Conservation (phyloP, 495 filamentous ascomycete species). For the Trichoderma asperelloides region DNA sequence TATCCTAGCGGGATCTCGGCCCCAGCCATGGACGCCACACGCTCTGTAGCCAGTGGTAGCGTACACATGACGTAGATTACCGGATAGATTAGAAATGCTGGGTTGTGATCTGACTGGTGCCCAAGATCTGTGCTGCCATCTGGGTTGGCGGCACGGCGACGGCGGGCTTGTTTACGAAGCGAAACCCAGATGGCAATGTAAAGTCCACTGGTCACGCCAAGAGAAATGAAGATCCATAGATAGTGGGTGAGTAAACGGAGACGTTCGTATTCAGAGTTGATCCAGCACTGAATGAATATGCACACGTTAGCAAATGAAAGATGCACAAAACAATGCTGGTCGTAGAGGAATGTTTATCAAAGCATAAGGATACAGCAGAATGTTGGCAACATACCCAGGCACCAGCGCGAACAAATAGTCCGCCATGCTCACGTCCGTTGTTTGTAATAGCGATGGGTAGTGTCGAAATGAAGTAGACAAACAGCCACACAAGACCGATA, state of each 20-base stretch:
- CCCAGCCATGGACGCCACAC: conserved; percentile 56
- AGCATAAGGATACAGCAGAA: no score
- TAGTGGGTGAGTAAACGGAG: conserved; percentile 68
- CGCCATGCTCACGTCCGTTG: conserved; percentile 36
- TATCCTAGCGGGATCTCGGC: conserved; percentile 44
- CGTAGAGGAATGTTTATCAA: conserved; percentile 9
- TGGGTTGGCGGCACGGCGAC: conserved; percentile 19
- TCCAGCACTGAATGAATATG: conserved; percentile 53
- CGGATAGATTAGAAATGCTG: conserved; percentile 67
- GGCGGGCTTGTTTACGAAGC: conserved; percentile 33
- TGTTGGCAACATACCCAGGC: conserved; percentile 46
- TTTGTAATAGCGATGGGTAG: conserved; percentile 42
- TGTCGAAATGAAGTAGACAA: conserved; percentile 48
- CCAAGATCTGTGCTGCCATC: neutral
- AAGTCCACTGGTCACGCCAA: conserved; percentile 53
- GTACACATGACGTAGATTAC: conserved; percentile 65
- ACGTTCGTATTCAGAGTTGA: conserved; percentile 48
- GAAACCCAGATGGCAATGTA: conserved; percentile 58
- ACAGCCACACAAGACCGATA: conserved; percentile 48
- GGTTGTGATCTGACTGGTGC: conserved; percentile 36
- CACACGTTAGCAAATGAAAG: neutral
- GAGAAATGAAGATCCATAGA: conserved; percentile 67
- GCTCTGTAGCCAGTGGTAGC: conserved; percentile 59
- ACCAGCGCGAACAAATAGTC: conserved; percentile 53
- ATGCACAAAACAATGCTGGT: neutral